A percentile compares a stretch with the other conserved stretches of the same genome.
phyloP scores from a whole-genome alignment of 306 rosid species.

The Malus domestica region DNA sequence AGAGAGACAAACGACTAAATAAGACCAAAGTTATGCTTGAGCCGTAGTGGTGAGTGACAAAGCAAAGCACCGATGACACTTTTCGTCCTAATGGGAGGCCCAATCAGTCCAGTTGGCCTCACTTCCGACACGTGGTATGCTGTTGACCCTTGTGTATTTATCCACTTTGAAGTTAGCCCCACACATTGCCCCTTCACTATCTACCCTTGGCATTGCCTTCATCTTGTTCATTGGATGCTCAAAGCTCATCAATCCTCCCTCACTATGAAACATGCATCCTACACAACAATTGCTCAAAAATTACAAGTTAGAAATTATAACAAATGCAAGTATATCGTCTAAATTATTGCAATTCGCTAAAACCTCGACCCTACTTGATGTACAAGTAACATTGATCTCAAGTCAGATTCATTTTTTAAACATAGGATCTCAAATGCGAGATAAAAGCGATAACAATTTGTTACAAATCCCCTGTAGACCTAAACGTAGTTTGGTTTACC shows the following conservation, averaged over 20 bases:
- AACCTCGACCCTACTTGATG: too few relatives aligned
- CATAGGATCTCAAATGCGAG: background rate
- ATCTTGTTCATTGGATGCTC: slow-evolving; percentile 95
- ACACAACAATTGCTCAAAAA: slow-evolving; percentile 1
- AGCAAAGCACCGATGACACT: background rate
- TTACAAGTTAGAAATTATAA: too few relatives aligned
- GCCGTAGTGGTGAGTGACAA: background rate
- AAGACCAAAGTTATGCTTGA: background rate
- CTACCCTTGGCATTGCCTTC: slow-evolving; percentile 92
- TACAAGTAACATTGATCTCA: too few relatives aligned
- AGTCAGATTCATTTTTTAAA: too few relatives aligned
- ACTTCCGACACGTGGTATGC: slow-evolving; percentile 89
- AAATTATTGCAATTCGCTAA: too few relatives aligned
- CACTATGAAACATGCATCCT: slow-evolving; percentile 94
- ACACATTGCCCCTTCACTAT: slow-evolving; percentile 90
- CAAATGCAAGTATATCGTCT: too few relatives aligned
- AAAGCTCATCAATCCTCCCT: slow-evolving; percentile 85
- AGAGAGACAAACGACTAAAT: background rate
- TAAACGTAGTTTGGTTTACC: too few relatives aligned
- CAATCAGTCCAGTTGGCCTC: slow-evolving; percentile 69
- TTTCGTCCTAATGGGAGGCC: slow-evolving; percentile 30
- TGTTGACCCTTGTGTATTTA: slow-evolving; percentile 60
- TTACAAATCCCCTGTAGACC: too few relatives aligned
- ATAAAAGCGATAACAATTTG: background rate
- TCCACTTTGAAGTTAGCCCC: slow-evolving; percentile 94